Conservation (phyloP, 2,329 filamentous ascomycete genomes). For the Nigrospora sphaerica region DNA sequence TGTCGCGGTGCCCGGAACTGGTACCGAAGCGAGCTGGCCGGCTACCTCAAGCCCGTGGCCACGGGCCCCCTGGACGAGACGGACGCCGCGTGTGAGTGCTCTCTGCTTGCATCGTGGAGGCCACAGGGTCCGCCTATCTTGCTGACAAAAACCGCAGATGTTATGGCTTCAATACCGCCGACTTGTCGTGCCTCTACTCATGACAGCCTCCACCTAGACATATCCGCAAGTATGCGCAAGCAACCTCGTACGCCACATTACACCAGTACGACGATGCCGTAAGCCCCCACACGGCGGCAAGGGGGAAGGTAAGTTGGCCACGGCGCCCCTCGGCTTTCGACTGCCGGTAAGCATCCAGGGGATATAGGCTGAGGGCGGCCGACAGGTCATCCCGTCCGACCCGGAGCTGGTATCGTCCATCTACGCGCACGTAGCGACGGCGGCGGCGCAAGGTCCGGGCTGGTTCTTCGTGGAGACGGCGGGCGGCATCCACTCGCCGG, state of each 20-base stretch:
- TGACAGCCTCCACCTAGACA: constrained; percentile 38
- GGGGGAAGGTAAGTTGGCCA: constrained; percentile 28
- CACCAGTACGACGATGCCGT: constrained; percentile 68
- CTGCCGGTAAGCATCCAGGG: not conserved
- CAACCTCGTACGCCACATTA: constrained; percentile 45
- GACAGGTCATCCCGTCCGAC: constrained; percentile 43
- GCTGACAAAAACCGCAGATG: not conserved
- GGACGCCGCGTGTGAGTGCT: constrained; percentile 54
- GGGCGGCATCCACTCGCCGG: constrained; percentile 74
- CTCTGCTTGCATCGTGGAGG: not conserved
- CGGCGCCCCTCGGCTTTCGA: not conserved
- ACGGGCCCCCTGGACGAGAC: constrained; percentile 65
- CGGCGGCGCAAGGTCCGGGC: constrained; percentile 34
- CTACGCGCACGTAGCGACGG: constrained; percentile 34
- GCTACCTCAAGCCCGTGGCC: constrained; percentile 76
- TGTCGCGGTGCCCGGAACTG: constrained; percentile 51
- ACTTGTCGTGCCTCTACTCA: too few species aligned
- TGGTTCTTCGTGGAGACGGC: constrained; percentile 73
- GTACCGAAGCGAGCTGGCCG: constrained; percentile 38
- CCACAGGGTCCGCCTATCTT: too few species aligned
- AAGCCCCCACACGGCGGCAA: constrained; percentile 71
- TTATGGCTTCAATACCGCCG: too few species aligned
- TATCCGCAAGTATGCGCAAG: constrained; percentile 49
- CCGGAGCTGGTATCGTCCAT: constrained; percentile 42
- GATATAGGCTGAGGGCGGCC: not conserved